These are phyloP conservation scores for Penicillium manginii DNA, from an alignment of 495 filamentous ascomycete genomes.

Conservation along the genomic window DNA sequence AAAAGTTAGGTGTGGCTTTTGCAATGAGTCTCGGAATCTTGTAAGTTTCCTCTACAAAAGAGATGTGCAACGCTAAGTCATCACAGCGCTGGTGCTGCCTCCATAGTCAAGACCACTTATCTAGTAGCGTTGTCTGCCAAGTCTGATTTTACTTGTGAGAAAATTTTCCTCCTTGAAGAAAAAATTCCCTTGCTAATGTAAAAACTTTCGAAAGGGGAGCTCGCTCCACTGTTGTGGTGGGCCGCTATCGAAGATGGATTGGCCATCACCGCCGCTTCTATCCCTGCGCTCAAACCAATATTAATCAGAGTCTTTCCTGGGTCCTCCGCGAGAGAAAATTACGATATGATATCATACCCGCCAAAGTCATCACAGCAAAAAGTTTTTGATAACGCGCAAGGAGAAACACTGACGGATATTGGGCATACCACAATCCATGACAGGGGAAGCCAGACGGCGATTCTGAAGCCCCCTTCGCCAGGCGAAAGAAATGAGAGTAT, in stretches of 20 bases:
- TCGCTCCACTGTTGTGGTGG: conserved; percentile 25
- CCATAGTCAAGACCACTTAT: conserved; percentile 25
- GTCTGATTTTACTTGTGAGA: conserved; percentile 25
- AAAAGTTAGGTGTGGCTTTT: conserved; percentile 26
- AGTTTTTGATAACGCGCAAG: conserved; percentile 22
- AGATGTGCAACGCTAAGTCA: not conserved
- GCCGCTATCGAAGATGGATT: conserved; percentile 28
- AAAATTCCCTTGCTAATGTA: not conserved
- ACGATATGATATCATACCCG: conserved; percentile 25
- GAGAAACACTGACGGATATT: conserved; percentile 22
- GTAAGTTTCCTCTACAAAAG: conserved; percentile 10
- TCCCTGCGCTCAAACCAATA: conserved; percentile 23
- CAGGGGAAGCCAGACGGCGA: conserved; percentile 16
- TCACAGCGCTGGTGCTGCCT: conserved; percentile 19
- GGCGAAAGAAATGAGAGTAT: conserved; percentile 18
- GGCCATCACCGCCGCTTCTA: conserved; percentile 25
- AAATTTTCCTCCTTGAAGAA: not conserved
- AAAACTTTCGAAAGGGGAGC: conserved; percentile 15
- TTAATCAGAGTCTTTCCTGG: conserved; percentile 18
- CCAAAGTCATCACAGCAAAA: not conserved
- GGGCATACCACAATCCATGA: conserved; percentile 13
- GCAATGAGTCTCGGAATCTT: conserved; percentile 30
- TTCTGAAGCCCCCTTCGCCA: conserved; percentile 6
- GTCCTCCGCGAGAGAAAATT: conserved; percentile 10
- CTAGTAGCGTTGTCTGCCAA: conserved; percentile 22